Evolutionary conservation across 139 green algal genomes (phyloP), one percentile per base, ranked within the genome.

Genomic region (Chlamydomonas applanata): DNA sequence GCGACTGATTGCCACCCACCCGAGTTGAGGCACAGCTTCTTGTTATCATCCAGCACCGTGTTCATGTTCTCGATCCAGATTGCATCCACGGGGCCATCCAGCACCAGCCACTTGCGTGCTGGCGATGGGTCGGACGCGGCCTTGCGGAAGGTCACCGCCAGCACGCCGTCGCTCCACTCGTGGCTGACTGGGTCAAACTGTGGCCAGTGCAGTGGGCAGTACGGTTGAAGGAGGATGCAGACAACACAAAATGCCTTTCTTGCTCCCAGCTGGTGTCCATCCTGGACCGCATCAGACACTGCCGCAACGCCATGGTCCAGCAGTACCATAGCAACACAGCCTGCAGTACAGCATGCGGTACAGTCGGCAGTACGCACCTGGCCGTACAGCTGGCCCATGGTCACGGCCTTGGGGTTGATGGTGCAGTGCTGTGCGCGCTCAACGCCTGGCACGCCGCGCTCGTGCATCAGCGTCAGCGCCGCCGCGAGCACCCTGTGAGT

Each of bases 21-120:
- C 32, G 67, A 75, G 86, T 91, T 92, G 17, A 95, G 85, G 81
- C 90, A 95, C 35, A 95, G 85, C 85, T 94, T 94, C 86, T 93
- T 93, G 85, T 95, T 95, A 84, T 95, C 90, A 61, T 95, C 90
- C 54, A 95, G 84, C 44, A 94, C 89, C 19, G 79, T 80, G 60
- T 80, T 80, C 67, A 79, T 77, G 64, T 87, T 87, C 80, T 94
- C 89, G 64, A 94, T 90, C 89, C 89, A 94, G 49, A 91, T 83
- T 7, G 89, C 89, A 66, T 94, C 89, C 64, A 94, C 89, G 22
- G 89, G 89, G 22, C 89, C 89, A 59, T 94, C 89, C 69, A 94
- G 82, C 52, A 93, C 66, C 32, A 88, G 77, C 87, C 84, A 73
- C 80, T 90, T 87, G 75, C 86, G 80, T 22, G 82, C 78, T 0